A percentile compares a stretch with the other conserved stretches of the same genome.
These are phyloP conservation scores for Arxiozyma telluris DNA, from an alignment of 1,139 yeast species.

Conservation along the genomic window DNA sequence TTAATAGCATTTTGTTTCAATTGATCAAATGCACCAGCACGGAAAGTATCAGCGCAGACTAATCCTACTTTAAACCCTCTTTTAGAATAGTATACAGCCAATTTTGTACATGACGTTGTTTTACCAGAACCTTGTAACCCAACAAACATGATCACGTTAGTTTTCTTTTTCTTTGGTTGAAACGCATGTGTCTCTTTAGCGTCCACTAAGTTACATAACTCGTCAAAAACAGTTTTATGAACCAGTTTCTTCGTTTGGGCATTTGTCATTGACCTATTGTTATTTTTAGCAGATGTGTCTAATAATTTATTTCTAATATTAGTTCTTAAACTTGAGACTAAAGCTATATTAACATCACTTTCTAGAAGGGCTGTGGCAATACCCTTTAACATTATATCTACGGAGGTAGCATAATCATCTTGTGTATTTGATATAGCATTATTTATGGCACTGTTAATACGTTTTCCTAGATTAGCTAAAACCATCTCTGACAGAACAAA, in stretches of 20 bases:
- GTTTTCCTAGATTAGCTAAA: constrained; percentile 85
- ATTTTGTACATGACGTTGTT: constrained; percentile 92
- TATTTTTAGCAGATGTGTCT: constrained; percentile 22
- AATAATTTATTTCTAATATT: constrained; percentile 55
- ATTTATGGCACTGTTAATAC: constrained; percentile 71
- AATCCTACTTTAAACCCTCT: constrained; percentile 91
- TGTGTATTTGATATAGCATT: constrained; percentile 57
- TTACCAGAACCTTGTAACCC: constrained; percentile 99
- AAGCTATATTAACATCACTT: constrained; percentile 80
- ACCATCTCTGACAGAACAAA: constrained; percentile 48
- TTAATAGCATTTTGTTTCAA: constrained; percentile 94
- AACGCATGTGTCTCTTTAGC: constrained; percentile 52
- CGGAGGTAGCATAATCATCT: constrained; percentile 47
- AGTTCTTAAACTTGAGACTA: constrained; percentile 71
- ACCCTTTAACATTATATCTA: constrained; percentile 70
- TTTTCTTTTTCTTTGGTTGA: constrained; percentile 73
- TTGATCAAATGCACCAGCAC: constrained; percentile 99
- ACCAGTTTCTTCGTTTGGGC: constrained; percentile 64
- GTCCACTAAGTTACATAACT: constrained; percentile 78
- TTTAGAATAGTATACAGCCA: constrained; percentile 89
- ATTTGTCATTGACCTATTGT: constrained; percentile 27
- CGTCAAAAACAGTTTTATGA: constrained; percentile 91
- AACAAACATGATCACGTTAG: constrained; percentile 86
- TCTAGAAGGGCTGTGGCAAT: constrained; percentile 85
- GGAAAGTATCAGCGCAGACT: constrained; percentile 97